Base-by-base conservation (phyloP, 768 basidiomycete species). In the Gelatoporia subvermispora region DNA sequence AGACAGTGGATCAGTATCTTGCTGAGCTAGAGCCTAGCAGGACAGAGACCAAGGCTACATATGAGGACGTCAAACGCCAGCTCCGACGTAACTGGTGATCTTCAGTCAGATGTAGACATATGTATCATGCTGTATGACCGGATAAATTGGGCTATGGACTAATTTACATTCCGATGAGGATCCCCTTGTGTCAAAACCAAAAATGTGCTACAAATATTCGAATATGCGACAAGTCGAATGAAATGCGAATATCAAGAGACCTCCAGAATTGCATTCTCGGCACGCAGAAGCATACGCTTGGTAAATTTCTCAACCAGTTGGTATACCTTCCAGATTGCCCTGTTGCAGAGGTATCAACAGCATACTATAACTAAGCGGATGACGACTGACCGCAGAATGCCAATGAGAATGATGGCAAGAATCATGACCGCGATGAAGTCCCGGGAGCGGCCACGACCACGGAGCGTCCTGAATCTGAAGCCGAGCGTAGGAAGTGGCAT, bases 261-360 rank as follows among this genome's bases (percentile, higher is more conserved):
- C 65, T 91, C 88, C 31, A 91, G 68, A 50, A 91, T 90, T 2
- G 81, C 84, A 63, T 88, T 84, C 60, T 91, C 88, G 3, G 88
- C 88, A 25, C 84, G 78, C 8, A 80, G 69, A 28, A 91, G 70
- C 18, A 85, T 46, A 20, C 79, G 73, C 58, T 83, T 80, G 1
- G 84, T 76, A 25, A 77, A 58, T 31, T 60, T 69, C 59, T 85
- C 74, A 2, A 85, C 89, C 25, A 83, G 59, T 47, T 70, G 65
- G 62, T 88, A 91, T 2, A 90, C 83, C 53, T 84, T 76, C 59
- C 75, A 78, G 24, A 91, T 59, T 10, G 88, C 85, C 57, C 88
- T 91, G 48, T 11, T 21, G 8, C 34, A n/a, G 10, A 38, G 1
- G 1, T 2, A 20, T 37, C 51, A 18, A 49, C 35, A 38, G 47